These are phyloP conservation scores for Dendrobium officinale DNA, from an alignment of 106 monocot genomes.

Conservation along the genomic window DNA sequence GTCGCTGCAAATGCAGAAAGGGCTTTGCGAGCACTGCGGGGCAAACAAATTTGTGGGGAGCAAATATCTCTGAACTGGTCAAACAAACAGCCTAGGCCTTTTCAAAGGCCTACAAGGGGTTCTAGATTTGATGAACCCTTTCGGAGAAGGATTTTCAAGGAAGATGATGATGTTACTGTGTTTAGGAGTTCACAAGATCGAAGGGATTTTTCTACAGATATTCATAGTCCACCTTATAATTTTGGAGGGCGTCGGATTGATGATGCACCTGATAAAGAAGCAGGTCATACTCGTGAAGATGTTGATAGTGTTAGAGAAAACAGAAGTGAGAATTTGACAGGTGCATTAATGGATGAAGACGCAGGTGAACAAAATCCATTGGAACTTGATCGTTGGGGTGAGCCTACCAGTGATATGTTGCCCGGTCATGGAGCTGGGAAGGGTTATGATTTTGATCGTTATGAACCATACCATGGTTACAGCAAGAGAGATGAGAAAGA, in stretches of 20 bases:
- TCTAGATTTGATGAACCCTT: conserved; percentile 29
- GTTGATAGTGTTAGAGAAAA: conserved; percentile 15
- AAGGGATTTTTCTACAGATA: conserved; percentile 10
- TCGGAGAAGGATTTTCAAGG: conserved; percentile 21
- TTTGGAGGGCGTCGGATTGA: conserved; percentile 8
- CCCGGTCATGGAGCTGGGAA: conserved; percentile 9
- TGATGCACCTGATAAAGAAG: conserved; percentile 21
- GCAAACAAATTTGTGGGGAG: conserved; percentile 48
- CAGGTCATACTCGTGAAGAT: conserved; percentile 8
- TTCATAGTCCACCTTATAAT: conserved; percentile 7
- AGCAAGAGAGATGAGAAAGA: conserved; percentile 23
- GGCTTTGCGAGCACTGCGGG: conserved; percentile 46
- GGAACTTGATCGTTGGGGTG: conserved; percentile 50
- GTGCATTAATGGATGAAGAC: conserved; percentile 7
- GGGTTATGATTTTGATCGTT: conserved; percentile 42
- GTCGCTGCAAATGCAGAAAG: conserved; percentile 43
- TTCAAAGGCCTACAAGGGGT: conserved; percentile 20
- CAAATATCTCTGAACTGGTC: conserved; percentile 61
- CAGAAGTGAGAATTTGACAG: conserved; percentile 17
- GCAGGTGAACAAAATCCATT: conserved; percentile 13
- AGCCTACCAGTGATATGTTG: conserved; percentile 11
- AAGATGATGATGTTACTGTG: conserved; percentile 14
- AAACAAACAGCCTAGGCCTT: conserved; percentile 42
- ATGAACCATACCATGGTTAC: conserved; percentile 54
- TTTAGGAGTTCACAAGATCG: conserved; percentile 11